phyloP scores from a whole-genome alignment of 2,329 filamentous ascomycete species.

The Monosporascus sp. region DNA sequence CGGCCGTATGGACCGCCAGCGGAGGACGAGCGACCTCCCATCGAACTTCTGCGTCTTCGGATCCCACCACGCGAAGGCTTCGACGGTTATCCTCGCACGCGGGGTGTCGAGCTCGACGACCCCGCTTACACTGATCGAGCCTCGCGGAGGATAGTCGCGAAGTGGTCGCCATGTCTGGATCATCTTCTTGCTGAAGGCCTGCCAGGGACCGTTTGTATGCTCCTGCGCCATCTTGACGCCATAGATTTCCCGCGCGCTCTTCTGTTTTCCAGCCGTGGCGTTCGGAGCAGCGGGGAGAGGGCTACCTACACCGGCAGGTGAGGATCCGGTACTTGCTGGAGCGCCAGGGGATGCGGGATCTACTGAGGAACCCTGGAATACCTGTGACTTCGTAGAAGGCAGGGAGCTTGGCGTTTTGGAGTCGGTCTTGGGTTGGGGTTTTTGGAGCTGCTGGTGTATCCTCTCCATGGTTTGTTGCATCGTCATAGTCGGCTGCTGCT shows the following conservation, averaged over 20 bases:
- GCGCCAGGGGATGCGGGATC: slow-evolving; percentile 13
- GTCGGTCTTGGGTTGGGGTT: slow-evolving; percentile 10
- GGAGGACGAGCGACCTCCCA: slow-evolving; percentile 6
- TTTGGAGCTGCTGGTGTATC: slow-evolving; percentile 21
- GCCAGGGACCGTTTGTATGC: slow-evolving; percentile 26
- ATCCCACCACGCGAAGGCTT: slow-evolving; percentile 51
- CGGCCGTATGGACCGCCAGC: slow-evolving; percentile 9
- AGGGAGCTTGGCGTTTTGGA: slow-evolving; percentile 8
- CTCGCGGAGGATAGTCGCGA: slow-evolving; percentile 40
- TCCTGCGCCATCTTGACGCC: slow-evolving; percentile 20
- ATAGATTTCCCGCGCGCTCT: slow-evolving; percentile 25
- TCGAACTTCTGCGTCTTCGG: slow-evolving; percentile 47
- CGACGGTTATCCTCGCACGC: slow-evolving; percentile 42
- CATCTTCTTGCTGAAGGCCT: slow-evolving; percentile 31
- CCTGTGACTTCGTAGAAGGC: slow-evolving; percentile 10
- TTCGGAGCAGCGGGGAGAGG: slow-evolving; percentile 9
- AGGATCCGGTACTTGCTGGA: slow-evolving; percentile 3
- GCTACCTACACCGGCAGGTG: slow-evolving; percentile 8
- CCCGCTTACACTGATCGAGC: slow-evolving; percentile 48
- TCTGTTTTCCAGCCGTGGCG: slow-evolving; percentile 8
- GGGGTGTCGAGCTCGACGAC: slow-evolving; percentile 48
- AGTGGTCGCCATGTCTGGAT: slow-evolving; percentile 42
- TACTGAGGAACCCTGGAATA: slow-evolving; percentile 16
- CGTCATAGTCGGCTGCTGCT: slow-evolving; percentile 11
- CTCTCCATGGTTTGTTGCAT: slow-evolving; percentile 28